Evolutionary conservation across 257 asterid species (phyloP), one percentile per base, ranked within the genome.

Genomic region (Nicotiana undulata): DNA sequence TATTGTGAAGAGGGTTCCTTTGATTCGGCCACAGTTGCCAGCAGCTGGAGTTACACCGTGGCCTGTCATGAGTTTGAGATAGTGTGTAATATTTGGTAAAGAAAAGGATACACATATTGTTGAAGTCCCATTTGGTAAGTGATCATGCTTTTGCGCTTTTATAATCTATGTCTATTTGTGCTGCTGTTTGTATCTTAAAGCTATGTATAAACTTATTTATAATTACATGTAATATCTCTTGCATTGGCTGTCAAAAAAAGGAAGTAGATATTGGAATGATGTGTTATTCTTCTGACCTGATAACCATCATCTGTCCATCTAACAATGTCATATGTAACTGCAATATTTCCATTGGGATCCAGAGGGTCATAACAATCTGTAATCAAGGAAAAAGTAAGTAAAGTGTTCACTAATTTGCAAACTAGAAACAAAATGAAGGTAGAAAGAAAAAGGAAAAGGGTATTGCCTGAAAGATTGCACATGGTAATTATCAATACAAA

Each of bases 1-100:
- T 1, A 89, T 90, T 18, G 97, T 94, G 89, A 94, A 91, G 89
- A 88, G 92, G 22, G 96, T 91, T 46, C 98, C 98, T 0, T 88
- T 91, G 79, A 87, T 93, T 64, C 91, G 98, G 53, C 94, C 98
- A 49, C 82, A 93, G 28, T 83, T 90, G 82, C 98, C 97, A 22
- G 90, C 91, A 9, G 87, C 84, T 31, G 95, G 98, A 61, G 84
- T 82, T 70, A 66, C 89, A 80, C 83, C 83, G 51, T 94, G 96
- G 98, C 90, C 97, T 40, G 89, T 79, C 34, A 83, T 90, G 96
- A 90, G 87, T 81, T 83, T 94, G 55, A 86, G 97, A 88, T 90
- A 53, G n/a, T 86, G 85, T 10, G 15, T 32, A 22, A 40, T 60
- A 24, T 44, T 34, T 85, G 77, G 78, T 60, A 79, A 40, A 34